phyloP scores from a whole-genome alignment of 2,329 filamentous ascomycete species.

The Fusarium sp. region DNA sequence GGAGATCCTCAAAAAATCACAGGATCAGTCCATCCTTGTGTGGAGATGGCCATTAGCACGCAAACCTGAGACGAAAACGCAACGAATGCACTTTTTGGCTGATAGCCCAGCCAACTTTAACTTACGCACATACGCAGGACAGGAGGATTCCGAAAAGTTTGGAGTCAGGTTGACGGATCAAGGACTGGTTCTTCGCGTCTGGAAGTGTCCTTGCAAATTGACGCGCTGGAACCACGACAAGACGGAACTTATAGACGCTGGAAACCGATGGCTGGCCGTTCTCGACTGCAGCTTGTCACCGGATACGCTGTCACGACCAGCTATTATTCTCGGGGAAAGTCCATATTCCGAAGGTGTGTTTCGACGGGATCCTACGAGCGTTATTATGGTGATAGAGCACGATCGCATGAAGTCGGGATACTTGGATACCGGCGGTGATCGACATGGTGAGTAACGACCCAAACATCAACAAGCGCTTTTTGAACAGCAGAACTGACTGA shows the following conservation, averaged over 20 bases:
- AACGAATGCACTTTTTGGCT: conserved; percentile 42
- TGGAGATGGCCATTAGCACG: conserved; percentile 41
- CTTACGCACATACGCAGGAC: conserved; percentile 42
- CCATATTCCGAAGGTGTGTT: conserved; percentile 35
- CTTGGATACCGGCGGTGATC: conserved; percentile 34
- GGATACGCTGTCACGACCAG: conserved; percentile 43
- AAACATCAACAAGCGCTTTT: not conserved
- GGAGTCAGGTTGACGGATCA: conserved; percentile 39
- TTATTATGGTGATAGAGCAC: conserved; percentile 45
- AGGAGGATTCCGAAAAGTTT: conserved; percentile 41
- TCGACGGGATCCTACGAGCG: conserved; percentile 38
- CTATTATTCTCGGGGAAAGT: conserved; percentile 42
- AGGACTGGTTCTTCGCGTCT: conserved; percentile 43
- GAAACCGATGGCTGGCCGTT: conserved; percentile 41
- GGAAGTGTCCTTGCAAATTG: conserved; percentile 44
- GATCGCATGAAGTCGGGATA: conserved; percentile 40
- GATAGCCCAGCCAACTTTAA: conserved; percentile 44
- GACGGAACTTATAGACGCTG: conserved; percentile 38
- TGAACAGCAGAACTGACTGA: conserved; percentile 13
- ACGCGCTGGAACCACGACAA: conserved; percentile 39
- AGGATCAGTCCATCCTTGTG: conserved; percentile 52
- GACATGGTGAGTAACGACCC: conserved; percentile 22
- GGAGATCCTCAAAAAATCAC: conserved; percentile 49
- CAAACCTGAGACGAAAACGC: conserved; percentile 22
- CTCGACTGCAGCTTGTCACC: conserved; percentile 46